Evolutionary conservation across 495 filamentous ascomycete species (phyloP), one percentile per base, ranked within the genome.

Genomic region (Haplographium delicatum): DNA sequence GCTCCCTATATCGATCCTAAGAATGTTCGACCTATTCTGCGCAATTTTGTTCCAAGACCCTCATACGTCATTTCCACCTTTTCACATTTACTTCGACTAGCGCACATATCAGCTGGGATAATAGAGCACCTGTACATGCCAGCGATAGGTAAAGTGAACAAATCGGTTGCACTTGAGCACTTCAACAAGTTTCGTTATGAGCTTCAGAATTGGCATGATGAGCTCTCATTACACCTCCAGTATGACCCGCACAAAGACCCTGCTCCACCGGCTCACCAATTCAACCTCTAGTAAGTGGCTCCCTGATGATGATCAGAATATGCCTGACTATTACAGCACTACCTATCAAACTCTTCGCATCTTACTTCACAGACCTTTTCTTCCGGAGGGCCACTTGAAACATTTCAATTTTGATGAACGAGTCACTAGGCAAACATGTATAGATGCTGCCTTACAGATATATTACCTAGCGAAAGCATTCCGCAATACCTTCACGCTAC

Each of bases 401-500:
- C 53, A 57, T 5, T 58, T 56, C 13, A 35, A 53, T 4, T n/a
- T n/a, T 19, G 37, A 2, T 59, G 59, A 5, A 51, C 66, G 1
- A 26, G 53, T 10, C 59, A 48, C 26, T 54, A 57, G 2, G 38
- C 30, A 2, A 56, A 39, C 9, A n/a, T 68, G 65, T 35, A 38
- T 58, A 6, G 25, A 50, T 2, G 65, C 65, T 13, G 61, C 63
- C 7, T 45, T 40, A 0, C 26, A 52, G 25, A 63, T 66, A 4
- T 47, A 55, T 13, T 31, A 50, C 6, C 22, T 62, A 5, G 28
- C 65, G 1, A 54, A 53, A 40, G 45, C 54, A 15, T 71, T 66
- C 41, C 50, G 62, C 5, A 34, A 51, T 6, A 42, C 52, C 2
- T 71, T 66, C 30, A 61, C 58, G 1, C 62, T 69, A 10, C 34